phyloP scores from a whole-genome alignment of 1,284 basidiomycete genomes.

The Afroboletus lepidellus region DNA sequence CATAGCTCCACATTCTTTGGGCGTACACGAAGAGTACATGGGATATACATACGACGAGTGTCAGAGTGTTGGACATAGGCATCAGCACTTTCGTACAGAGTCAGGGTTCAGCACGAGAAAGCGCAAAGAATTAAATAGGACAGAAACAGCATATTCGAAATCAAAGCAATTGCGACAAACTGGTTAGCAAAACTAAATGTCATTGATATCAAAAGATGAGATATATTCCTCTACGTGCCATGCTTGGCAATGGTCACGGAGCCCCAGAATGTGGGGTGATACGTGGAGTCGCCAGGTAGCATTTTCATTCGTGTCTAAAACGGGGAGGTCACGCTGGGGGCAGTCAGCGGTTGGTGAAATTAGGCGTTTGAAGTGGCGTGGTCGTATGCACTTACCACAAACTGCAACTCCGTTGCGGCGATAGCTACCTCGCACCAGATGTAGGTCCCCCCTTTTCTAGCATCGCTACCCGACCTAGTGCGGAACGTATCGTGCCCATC shows the following conservation, averaged over 20 bases:
- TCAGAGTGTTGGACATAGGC: background rate
- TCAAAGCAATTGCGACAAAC: background rate
- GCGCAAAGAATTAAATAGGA: background rate
- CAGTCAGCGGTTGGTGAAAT: background rate
- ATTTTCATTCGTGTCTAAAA: slow-evolving; percentile 14
- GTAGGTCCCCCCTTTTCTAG: slow-evolving; percentile 9
- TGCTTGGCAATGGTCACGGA: background rate
- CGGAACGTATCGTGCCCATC: background rate
- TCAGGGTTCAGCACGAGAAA: background rate
- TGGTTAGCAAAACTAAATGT: slow-evolving; percentile 4
- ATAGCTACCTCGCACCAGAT: slow-evolving; percentile 15
- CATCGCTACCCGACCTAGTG: slow-evolving; percentile 3
- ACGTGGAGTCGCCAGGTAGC: background rate
- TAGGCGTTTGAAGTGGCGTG: background rate
- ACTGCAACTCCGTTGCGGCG: background rate
- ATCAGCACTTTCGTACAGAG: background rate
- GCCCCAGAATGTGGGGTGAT: background rate
- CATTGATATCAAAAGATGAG: slow-evolving; percentile 10
- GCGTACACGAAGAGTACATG: background rate
- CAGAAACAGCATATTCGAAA: background rate
- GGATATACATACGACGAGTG: background rate
- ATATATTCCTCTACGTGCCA: slow-evolving; percentile 6
- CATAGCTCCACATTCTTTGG: no score
- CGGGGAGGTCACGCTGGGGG: slow-evolving; percentile 6
- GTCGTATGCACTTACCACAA: slow-evolving; percentile 15